A percentile compares a stretch with the other conserved stretches of the same genome.
phyloP scores from a whole-genome alignment of 345 rosid species.

The Pugionium dolabratum region DNA sequence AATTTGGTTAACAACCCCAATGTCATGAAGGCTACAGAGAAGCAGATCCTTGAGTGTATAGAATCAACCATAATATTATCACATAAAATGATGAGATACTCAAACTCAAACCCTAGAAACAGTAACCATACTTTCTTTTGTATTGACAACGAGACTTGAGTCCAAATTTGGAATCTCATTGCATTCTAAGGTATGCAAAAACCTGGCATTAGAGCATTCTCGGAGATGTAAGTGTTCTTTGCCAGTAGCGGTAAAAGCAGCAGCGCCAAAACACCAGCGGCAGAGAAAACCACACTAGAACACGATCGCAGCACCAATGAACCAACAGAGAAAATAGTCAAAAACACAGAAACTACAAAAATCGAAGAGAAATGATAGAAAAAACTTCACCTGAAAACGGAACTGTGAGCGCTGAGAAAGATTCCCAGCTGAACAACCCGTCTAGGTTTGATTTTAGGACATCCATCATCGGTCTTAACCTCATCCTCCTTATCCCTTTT shows the following conservation, averaged over 20 bases:
- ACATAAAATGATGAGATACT: neutral
- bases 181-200: neutral
- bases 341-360: neutral
- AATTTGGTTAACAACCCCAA: neutral
- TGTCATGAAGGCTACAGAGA: neutral
- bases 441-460: constrained; percentile 51
- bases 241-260: constrained; percentile 78
- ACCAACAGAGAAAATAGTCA: constrained; percentile 5
- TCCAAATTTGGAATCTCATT: constrained; percentile 8
- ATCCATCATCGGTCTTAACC: constrained; percentile 29
- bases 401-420: constrained; percentile 75
- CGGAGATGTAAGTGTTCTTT: constrained; percentile 93
- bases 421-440: constrained; percentile 83
- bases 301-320: constrained; percentile 16
- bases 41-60: neutral
- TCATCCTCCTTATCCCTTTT: constrained; percentile 1
- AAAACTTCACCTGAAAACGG: constrained; percentile 57
- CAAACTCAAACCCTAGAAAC: neutral
- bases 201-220: constrained; percentile 99
- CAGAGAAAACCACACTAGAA: constrained; percentile 72
- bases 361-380: neutral
- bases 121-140: neutral
- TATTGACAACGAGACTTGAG: neutral
- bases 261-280: constrained; percentile 72
- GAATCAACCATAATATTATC: neutral